A percentile compares a stretch with the other conserved stretches of the same genome.
phyloP scores from a whole-genome alignment of 192 early-diverging fungal genomes.

The Gigaspora rosea region DNA sequence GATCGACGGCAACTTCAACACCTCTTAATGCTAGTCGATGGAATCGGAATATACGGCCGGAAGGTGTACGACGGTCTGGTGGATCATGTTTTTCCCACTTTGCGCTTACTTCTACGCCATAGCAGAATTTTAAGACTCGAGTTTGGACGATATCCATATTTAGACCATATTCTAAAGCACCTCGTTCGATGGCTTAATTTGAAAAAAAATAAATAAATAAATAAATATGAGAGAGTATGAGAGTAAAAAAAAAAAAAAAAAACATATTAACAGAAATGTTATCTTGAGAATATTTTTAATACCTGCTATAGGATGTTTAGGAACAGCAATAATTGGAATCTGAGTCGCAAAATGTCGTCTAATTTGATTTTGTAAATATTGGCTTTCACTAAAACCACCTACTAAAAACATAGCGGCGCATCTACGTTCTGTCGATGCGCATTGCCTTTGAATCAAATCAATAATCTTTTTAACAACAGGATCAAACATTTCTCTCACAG shows the following conservation, averaged over 20 bases:
- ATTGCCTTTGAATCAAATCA: conserved; percentile 51
- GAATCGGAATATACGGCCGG: conserved; percentile 6
- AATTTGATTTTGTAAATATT: conserved; percentile 52
- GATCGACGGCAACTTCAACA: conserved; percentile 26
- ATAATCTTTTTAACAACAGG: conserved; percentile 57
- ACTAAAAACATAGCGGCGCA: conserved; percentile 58
- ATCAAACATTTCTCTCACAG: conserved; percentile 58
- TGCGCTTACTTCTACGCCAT: conserved; percentile 23
- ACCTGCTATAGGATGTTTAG: conserved; percentile 49
- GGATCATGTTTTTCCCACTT: conserved; percentile 22
- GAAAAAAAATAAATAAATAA: no score
- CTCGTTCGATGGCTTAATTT: conserved; percentile 47
- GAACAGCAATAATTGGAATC: conserved; percentile 53
- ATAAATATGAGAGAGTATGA: no score
- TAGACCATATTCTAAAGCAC: conserved; percentile 37
- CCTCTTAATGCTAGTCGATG: conserved; percentile 26
- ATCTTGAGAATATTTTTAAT: no score
- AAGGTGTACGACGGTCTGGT: conserved; percentile 17
- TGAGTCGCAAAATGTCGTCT: conserved; percentile 45
- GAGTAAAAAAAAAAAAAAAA: no score
- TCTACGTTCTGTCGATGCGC: conserved; percentile 43
- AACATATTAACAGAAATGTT: no score
- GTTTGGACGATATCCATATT: conserved; percentile 28
- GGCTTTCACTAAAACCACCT: conserved; percentile 56
- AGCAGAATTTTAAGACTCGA: conserved; percentile 26